Base-by-base conservation (phyloP, 306 rosid species). In the Rosa lucieae region DNA sequence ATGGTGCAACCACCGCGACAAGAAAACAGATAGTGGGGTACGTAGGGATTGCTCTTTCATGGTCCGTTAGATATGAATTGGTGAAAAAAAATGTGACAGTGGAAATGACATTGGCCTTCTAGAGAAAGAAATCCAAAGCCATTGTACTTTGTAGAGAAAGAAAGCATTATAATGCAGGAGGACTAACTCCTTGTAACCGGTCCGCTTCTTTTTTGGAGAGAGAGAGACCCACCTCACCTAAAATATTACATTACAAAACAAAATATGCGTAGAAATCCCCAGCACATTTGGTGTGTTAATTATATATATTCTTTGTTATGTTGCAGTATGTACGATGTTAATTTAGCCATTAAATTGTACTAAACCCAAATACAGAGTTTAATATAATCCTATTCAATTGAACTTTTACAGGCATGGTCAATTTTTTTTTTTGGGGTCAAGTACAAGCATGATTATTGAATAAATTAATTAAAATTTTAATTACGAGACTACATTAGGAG, bases 1-100 rank as follows among this genome's bases (percentile, higher is more conserved):
- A 21, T 26, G 5, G 72, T 59, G 81, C 94, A 92, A 87, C 94
- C 93, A 90, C 90, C 90, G 65, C 86, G 77, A 86, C 86, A 83
- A 85, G 79, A 84, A 81, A 70, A 68, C 58, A 87, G 82, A 62
- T 21, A 14, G 72, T 66, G 48, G 79, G 79, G 56, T 40, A 18
- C 75, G 78, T 69, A 67, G 85, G 80, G 73, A 46, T 70, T 52
- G 80, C 39, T 78, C 78, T 52, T 81, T 78, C 82, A 79, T 82
- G 84, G 69, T 85, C 86, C 81, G 15, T 80, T 4, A 20, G 74
- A 81, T 81, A 78, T 76, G 83, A 86, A 84, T 70, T 59, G 63
- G 89, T 0, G 43, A 32, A 32, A 12, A 11, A 81, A 83, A 82
- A 86, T 77, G 86, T 79, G 85, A 56, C 82, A 72, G 67, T 78